Evolutionary conservation across 2,329 filamentous ascomycete species (phyloP).

Genomic region (Trichoderma sp.): DNA sequence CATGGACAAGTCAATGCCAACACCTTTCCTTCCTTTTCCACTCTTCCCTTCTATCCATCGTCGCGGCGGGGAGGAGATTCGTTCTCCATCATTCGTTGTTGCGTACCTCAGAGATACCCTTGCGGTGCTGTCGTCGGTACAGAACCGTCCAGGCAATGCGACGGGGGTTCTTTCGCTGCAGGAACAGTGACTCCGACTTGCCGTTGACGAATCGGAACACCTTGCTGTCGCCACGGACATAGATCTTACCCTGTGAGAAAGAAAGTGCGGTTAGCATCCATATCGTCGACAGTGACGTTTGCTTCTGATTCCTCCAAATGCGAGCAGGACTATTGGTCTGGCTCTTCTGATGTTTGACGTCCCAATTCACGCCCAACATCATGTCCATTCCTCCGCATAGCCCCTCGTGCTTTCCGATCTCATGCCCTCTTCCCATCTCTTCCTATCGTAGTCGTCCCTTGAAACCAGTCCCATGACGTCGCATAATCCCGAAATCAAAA

Average conservation of each 20-base stretch:
- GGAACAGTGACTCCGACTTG: conserved; percentile 99
- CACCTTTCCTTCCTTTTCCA: background rate
- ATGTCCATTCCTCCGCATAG: background rate
- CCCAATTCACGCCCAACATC: background rate
- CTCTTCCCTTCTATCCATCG: background rate
- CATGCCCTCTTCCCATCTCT: background rate
- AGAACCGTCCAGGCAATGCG: conserved; percentile 98
- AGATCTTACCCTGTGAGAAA: conserved; percentile 86
- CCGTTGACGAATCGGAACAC: conserved; percentile 99
- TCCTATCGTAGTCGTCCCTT: background rate
- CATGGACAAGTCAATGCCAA: background rate
- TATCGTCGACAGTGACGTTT: background rate
- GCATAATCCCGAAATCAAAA: conserved; percentile 28
- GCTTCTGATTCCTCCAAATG: background rate
- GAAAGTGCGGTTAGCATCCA: conserved; percentile 6
- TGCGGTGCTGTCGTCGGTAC: conserved; percentile 98
- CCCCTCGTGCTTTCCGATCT: background rate
- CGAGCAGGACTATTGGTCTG: background rate
- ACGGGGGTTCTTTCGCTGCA: conserved; percentile 99
- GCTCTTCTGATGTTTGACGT: background rate
- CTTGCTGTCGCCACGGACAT: conserved; percentile 99
- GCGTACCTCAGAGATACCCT: conserved; percentile 99
- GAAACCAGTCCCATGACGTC: conserved; percentile 21
- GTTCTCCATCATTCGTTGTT: background rate
- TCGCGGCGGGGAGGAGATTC: background rate